Conservation (phyloP, 2,329 filamentous ascomycete genomes). For the Alternaria hordeiaustralica region DNA sequence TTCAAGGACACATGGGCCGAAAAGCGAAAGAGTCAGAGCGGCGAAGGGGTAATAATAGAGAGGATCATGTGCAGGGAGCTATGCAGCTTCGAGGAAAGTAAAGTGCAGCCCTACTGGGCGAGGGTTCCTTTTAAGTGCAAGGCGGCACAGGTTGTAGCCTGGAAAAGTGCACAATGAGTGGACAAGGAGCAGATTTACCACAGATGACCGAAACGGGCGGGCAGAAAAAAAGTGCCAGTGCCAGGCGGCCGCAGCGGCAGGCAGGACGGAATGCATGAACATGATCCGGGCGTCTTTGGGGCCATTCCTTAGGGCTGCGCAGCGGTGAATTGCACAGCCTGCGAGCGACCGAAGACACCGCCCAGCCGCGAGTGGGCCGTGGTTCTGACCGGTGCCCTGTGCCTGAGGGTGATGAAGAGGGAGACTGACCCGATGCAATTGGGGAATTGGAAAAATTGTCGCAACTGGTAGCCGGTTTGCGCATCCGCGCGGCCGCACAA, state of each 20-base stretch:
- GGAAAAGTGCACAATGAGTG: conserved; percentile 33
- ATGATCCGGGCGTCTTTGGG: conserved; percentile 30
- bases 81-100: conserved; percentile 27
- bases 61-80: conserved; percentile 31
- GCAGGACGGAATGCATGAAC: conserved; percentile 31
- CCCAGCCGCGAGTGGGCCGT: conserved; percentile 33
- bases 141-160: conserved; percentile 42
- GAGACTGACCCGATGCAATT: conserved; percentile 11
- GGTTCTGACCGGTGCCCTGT: conserved; percentile 32
- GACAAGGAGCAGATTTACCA: conserved; percentile 22
- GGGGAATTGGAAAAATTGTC: conserved; percentile 13
- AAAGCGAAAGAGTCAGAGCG: conserved; percentile 34
- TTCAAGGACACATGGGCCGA: conserved; percentile 20
- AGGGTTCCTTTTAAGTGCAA: conserved; percentile 33
- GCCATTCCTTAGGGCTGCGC: conserved; percentile 26
- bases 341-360: conserved; percentile 17
- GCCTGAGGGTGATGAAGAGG: conserved; percentile 24
- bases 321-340: conserved; percentile 46
- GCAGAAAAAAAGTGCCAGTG: conserved; percentile 22
- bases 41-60: conserved; percentile 26
- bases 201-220: conserved; percentile 17
- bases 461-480: conserved; percentile 7
- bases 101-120: conserved; percentile 33
- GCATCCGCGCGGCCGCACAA: conserved; percentile 17
- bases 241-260: conserved; percentile 34